Percentiles rank a stretch among this genome's conserved stretches.
Conservation (phyloP, 2,329 filamentous ascomycete species). For the Talaromyces islandicus region DNA sequence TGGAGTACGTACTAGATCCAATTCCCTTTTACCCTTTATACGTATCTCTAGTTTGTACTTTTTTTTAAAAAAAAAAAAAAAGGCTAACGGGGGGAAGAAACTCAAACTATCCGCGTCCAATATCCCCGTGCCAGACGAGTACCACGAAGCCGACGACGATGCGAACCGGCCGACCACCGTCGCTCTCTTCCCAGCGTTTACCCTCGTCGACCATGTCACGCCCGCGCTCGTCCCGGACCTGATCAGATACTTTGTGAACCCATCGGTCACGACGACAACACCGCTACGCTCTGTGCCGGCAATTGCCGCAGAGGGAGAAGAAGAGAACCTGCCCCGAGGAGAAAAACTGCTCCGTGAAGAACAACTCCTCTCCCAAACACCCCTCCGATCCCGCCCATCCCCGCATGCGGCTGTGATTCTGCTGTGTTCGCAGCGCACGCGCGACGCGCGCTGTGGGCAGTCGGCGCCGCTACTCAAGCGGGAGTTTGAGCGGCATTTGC, state of each 20-base stretch:
- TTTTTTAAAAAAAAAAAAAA: background rate
- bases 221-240: slow-evolving; percentile 67
- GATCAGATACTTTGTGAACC: slow-evolving; percentile 64
- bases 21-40: too few relatives aligned
- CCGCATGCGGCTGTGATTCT: slow-evolving; percentile 84
- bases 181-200: slow-evolving; percentile 79
- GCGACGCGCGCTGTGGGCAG: slow-evolving; percentile 90
- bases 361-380: slow-evolving; percentile 23
- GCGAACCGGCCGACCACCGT: slow-evolving; percentile 65
- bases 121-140: slow-evolving; percentile 68
- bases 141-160: slow-evolving; percentile 52
- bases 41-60: too few relatives aligned
- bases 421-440: slow-evolving; percentile 89
- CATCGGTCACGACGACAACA: slow-evolving; percentile 66
- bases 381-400: slow-evolving; percentile 57
- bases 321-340: slow-evolving; percentile 9
- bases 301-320: background rate
- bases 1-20: slow-evolving; percentile 28
- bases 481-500: slow-evolving; percentile 84
- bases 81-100: slow-evolving; percentile 45
- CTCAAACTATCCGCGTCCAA: slow-evolving; percentile 91
- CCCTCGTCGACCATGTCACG: slow-evolving; percentile 74
- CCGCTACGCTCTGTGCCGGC: slow-evolving; percentile 46
- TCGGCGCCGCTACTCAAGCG: slow-evolving; percentile 81
- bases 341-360: slow-evolving; percentile 12